Evolutionary conservation across 2,329 filamentous ascomycete species (phyloP).

Genomic region (Neopestalotiopsis sp.): DNA sequence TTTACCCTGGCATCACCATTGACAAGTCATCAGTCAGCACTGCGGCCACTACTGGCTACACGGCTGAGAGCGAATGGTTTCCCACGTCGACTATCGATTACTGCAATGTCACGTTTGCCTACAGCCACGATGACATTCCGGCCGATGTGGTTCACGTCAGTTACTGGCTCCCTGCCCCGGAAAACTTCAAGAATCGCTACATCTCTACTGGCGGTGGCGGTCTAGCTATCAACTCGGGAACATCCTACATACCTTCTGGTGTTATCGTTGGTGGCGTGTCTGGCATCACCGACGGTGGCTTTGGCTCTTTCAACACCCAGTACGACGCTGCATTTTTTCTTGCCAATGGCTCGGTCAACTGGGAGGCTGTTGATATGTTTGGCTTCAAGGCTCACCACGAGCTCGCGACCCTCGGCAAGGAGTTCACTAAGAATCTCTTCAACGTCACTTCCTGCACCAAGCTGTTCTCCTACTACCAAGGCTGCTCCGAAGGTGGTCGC

Average conservation of each 20-base stretch:
- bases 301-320: constrained; percentile 49
- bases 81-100: constrained; percentile 34
- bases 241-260: constrained; percentile 41
- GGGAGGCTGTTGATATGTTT: constrained; percentile 42
- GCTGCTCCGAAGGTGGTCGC: constrained; percentile 59
- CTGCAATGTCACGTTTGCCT: constrained; percentile 53
- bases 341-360: constrained; percentile 45
- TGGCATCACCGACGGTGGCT: constrained; percentile 56
- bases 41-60: constrained; percentile 37
- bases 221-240: constrained; percentile 47
- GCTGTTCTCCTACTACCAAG: constrained; percentile 56
- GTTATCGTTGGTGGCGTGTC: constrained; percentile 48
- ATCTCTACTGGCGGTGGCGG: constrained; percentile 53
- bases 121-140: constrained; percentile 46
- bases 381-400: constrained; percentile 44
- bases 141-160: constrained; percentile 41
- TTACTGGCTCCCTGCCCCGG: constrained; percentile 49
- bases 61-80: constrained; percentile 35
- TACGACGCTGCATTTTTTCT: constrained; percentile 43
- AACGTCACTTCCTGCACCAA: constrained; percentile 32
- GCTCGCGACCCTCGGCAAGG: constrained; percentile 47
- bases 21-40: constrained; percentile 34
- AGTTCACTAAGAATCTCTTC: constrained; percentile 48
- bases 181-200: constrained; percentile 50
- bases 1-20: constrained; percentile 35